Percentiles rank a stretch among this genome's conserved stretches.
Evolutionary conservation across 2,329 filamentous ascomycete species (phyloP).

Genomic region (Cercospora citrullina): DNA sequence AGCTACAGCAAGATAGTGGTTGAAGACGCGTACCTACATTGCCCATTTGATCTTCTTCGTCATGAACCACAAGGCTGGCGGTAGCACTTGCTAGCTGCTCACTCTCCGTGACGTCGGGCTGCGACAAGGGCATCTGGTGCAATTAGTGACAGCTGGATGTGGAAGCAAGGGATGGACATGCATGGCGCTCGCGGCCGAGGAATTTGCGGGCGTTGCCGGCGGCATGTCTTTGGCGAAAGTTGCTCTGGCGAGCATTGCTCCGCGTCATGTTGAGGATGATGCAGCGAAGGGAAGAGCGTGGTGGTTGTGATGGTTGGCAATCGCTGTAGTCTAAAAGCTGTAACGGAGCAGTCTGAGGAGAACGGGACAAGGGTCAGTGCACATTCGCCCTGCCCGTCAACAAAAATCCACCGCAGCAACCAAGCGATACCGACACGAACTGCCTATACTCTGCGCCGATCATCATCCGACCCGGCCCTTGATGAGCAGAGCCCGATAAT

Average conservation of each 20-base stretch:
- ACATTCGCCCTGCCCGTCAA: neutral
- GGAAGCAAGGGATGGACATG: neutral
- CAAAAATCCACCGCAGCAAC: neutral
- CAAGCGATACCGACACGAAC: neutral
- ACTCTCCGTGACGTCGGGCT: neutral
- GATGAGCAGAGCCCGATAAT: neutral
- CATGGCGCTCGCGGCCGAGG: neutral
- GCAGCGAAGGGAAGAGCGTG: neutral
- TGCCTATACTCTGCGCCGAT: neutral
- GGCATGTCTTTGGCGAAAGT: neutral
- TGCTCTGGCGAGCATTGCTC: neutral
- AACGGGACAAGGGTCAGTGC: neutral
- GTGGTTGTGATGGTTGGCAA: neutral
- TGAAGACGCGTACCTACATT: neutral
- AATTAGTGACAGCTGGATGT: neutral
- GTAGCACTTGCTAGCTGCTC: neutral
- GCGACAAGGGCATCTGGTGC: neutral
- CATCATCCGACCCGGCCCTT: neutral
- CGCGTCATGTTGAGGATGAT: neutral
- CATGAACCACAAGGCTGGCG: neutral
- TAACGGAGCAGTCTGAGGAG: neutral
- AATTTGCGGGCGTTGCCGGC: neutral
- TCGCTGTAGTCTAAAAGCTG: neutral
- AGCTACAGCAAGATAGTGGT: neutral
- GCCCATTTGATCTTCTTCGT: neutral